Evolutionary conservation across 1,139 yeast species (phyloP).

Genomic region (Sugiyamaella pinicola): DNA sequence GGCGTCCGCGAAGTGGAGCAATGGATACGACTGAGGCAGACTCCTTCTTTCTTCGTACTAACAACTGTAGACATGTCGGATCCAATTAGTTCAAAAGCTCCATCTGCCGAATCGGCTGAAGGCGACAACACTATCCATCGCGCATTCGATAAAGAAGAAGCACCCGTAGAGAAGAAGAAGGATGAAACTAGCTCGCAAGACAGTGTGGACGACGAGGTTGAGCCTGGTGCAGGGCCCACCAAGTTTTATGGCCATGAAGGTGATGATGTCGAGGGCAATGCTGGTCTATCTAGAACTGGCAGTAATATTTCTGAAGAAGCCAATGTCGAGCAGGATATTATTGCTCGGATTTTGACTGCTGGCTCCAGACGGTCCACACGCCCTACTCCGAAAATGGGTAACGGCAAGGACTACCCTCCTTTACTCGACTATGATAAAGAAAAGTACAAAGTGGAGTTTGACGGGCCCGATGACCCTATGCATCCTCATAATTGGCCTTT

Average conservation of each 20-base stretch:
- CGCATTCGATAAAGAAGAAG: constrained; percentile 7
- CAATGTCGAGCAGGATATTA: constrained; percentile 21
- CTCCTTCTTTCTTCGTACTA: no score
- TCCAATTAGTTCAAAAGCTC: neutral
- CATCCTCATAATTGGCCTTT: constrained; percentile 55
- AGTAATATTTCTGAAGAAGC: constrained; percentile 17
- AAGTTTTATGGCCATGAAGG: constrained; percentile 6
- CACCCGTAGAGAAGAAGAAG: constrained; percentile 1
- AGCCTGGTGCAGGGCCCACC: constrained; percentile 1
- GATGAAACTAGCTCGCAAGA: constrained; percentile 1
- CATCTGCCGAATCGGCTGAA: constrained; percentile 7
- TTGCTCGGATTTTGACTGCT: constrained; percentile 26
- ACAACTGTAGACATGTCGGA: constrained; percentile 2
- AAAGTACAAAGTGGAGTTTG: constrained; percentile 53
- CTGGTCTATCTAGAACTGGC: neutral
- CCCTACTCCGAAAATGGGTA: constrained; percentile 45
- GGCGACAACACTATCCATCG: neutral
- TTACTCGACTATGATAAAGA: constrained; percentile 47
- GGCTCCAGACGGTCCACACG: constrained; percentile 24
- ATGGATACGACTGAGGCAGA: no score
- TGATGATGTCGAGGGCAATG: constrained; percentile 2
- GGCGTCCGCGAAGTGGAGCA: no score
- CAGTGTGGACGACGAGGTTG: constrained; percentile 12
- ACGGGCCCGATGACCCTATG: constrained; percentile 54
- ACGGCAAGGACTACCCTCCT: constrained; percentile 54